Evolutionary conservation across 331 rosid species (phyloP).

Genomic region (Phaseolus coccineus): DNA sequence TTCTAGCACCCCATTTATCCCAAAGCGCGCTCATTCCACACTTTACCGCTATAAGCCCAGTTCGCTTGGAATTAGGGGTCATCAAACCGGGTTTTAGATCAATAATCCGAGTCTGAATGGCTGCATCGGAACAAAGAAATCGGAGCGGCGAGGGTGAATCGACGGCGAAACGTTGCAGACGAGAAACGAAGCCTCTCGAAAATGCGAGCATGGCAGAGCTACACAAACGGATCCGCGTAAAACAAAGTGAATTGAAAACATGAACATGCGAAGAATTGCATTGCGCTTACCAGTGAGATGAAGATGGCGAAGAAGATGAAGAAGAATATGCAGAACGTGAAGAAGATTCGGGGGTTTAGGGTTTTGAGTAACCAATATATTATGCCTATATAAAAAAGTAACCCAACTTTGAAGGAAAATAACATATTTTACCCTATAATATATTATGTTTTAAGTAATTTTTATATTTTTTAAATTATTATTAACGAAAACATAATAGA

Average conservation of each 20-base stretch:
- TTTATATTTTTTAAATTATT: no score
- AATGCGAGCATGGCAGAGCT: slow-evolving; percentile 70
- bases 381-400: no score
- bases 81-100: slow-evolving; percentile 64
- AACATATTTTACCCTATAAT: no score
- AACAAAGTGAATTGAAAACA: not conserved
- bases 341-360: no score
- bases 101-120: slow-evolving; percentile 48
- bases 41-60: slow-evolving; percentile 84
- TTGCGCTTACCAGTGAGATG: slow-evolving; percentile 4
- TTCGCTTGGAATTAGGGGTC: slow-evolving; percentile 70
- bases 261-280: not conserved
- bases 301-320: not conserved
- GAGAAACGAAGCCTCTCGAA: slow-evolving; percentile 73
- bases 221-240: not conserved
- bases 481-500: no score
- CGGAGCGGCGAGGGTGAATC: slow-evolving; percentile 29
- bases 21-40: slow-evolving; percentile 97
- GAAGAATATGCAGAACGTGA: no score
- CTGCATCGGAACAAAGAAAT: slow-evolving; percentile 54
- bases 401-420: no score
- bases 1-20: slow-evolving; percentile 97
- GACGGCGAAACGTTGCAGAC: slow-evolving; percentile 53
- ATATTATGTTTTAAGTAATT: no score
- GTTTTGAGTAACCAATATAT: no score